phyloP scores from a whole-genome alignment of 495 filamentous ascomycete species.

The Staphylotrichum longicolle region DNA sequence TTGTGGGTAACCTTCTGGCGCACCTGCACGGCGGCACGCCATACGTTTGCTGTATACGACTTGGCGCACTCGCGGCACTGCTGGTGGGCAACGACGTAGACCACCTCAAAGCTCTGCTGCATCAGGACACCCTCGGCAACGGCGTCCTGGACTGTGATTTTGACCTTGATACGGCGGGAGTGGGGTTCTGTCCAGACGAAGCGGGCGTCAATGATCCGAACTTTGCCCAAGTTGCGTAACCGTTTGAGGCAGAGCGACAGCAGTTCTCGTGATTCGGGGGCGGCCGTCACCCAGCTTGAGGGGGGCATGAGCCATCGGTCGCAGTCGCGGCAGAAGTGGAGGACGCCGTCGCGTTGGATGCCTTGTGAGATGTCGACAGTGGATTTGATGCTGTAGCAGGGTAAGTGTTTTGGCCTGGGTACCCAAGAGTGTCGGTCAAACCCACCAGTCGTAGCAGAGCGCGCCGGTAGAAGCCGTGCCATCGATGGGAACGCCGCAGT shows the following conservation, averaged over 20 bases:
- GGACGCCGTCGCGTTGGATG: constrained; percentile 77
- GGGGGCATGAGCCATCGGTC: constrained; percentile 93
- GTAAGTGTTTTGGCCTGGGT: background rate
- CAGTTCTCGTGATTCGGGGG: constrained; percentile 82
- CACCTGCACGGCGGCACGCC: constrained; percentile 64
- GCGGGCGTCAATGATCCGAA: constrained; percentile 87
- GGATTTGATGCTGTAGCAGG: constrained; percentile 59
- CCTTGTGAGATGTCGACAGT: constrained; percentile 92
- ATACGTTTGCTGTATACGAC: constrained; percentile 88
- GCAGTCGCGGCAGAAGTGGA: constrained; percentile 87
- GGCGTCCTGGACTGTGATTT: constrained; percentile 81
- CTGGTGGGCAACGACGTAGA: constrained; percentile 81
- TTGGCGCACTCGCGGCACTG: constrained; percentile 92
- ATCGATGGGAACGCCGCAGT: constrained; percentile 91
- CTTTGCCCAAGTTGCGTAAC: constrained; percentile 75
- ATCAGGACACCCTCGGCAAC: constrained; percentile 74
- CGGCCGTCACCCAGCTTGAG: constrained; percentile 74
- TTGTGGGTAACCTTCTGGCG: constrained; percentile 98
- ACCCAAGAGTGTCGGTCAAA: background rate
- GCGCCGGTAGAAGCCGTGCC: constrained; percentile 84
- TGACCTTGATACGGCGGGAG: constrained; percentile 82
- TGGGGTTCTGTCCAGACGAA: constrained; percentile 99
- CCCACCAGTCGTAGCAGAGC: constrained; percentile 79
- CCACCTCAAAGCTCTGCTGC: constrained; percentile 92
- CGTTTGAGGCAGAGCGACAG: constrained; percentile 84